These are phyloP conservation scores for Fusarium protoensiforme DNA, from an alignment of 2,329 filamentous ascomycete genomes.

Conservation along the genomic window DNA sequence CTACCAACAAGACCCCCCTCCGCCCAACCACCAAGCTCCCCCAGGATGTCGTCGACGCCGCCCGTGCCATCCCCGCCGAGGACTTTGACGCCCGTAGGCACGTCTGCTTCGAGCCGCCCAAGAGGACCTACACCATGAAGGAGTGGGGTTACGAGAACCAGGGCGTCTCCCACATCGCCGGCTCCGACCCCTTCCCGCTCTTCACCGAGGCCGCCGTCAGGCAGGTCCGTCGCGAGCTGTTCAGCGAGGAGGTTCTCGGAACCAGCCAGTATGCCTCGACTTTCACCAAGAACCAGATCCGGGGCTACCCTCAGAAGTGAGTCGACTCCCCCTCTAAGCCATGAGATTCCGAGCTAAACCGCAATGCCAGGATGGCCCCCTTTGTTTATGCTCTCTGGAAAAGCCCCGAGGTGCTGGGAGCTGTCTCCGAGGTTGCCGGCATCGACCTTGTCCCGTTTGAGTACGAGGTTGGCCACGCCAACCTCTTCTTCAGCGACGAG, in stretches of 20 bases:
- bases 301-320: conserved; percentile 59
- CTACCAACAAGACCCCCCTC: conserved; percentile 39
- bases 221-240: conserved; percentile 71
- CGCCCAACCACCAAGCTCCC: conserved; percentile 37
- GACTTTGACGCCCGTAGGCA: conserved; percentile 67
- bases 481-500: conserved; percentile 61
- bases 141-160: conserved; percentile 67
- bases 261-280: conserved; percentile 64
- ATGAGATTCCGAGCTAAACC: neutral
- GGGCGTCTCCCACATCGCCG: conserved; percentile 71
- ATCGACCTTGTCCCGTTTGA: conserved; percentile 66
- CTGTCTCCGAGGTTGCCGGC: conserved; percentile 64
- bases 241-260: conserved; percentile 65
- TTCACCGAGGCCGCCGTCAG: conserved; percentile 71
- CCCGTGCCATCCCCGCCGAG: conserved; percentile 1
- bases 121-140: conserved; percentile 68
- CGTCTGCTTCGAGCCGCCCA: conserved; percentile 61
- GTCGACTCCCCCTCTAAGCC: conserved; percentile 35
- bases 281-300: conserved; percentile 65
- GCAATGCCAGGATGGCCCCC: conserved; percentile 57
- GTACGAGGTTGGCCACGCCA: conserved; percentile 66
- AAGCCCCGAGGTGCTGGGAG: conserved; percentile 54
- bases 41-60: conserved; percentile 10
- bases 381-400: conserved; percentile 68
- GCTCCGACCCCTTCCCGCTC: conserved; percentile 72